Evolutionary conservation across 1,139 yeast genomes (phyloP).

Genomic region (Kodamaea derodonti): DNA sequence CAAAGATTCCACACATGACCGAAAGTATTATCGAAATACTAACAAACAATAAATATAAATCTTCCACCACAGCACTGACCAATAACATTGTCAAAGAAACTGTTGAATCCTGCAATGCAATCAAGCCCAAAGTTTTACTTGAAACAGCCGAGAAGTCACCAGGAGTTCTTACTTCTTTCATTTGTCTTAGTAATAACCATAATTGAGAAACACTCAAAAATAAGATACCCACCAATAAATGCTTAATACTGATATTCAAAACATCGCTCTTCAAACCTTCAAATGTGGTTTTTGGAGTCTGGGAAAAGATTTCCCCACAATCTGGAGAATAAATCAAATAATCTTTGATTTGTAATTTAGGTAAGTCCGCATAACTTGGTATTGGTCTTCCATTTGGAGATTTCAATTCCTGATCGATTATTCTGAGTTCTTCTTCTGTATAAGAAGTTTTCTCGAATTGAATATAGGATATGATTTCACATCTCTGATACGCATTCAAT

Average conservation of each 20-base stretch:
- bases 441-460: constrained; percentile 63
- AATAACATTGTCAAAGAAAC: constrained; percentile 56
- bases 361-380: constrained; percentile 36
- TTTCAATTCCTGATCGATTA: constrained; percentile 66
- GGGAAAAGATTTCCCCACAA: constrained; percentile 60
- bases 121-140: constrained; percentile 43
- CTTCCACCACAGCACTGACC: constrained; percentile 20
- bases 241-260: constrained; percentile 37
- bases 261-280: constrained; percentile 59
- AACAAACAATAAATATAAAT: constrained; percentile 61
- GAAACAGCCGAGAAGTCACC: constrained; percentile 55
- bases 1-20: constrained; percentile 71
- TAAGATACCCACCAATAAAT: constrained; percentile 46
- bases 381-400: constrained; percentile 78
- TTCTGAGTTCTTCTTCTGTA: constrained; percentile 47
- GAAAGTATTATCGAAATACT: constrained; percentile 69
- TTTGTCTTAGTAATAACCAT: constrained; percentile 49
- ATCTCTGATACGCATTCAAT: constrained; percentile 40
- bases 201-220: constrained; percentile 36
- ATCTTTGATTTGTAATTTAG: constrained; percentile 48
- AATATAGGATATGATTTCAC: constrained; percentile 70
- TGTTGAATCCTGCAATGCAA: constrained; percentile 75
- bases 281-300: constrained; percentile 27
- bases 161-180: constrained; percentile 71
- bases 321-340: constrained; percentile 82